A percentile compares a stretch with the other conserved stretches of the same genome.
Conservation (phyloP, 306 rosid genomes). For the Erythrophleum fordii region DNA sequence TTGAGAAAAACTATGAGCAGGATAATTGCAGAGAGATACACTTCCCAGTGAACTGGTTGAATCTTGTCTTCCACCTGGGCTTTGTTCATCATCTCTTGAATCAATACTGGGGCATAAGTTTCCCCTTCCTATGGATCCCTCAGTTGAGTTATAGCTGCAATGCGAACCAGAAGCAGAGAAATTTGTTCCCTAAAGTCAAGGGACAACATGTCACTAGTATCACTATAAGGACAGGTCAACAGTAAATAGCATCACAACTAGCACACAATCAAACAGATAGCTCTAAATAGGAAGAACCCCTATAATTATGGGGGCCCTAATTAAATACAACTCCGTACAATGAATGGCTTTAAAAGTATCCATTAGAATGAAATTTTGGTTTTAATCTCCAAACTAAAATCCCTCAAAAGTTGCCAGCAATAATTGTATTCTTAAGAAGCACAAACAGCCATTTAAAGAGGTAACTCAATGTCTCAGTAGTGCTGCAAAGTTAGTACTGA, state of each 20-base stretch:
- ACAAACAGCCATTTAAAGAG: conserved; percentile 24
- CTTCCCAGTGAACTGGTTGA: conserved; percentile 50
- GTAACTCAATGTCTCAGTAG: conserved; percentile 5
- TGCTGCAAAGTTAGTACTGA: conserved; percentile 7
- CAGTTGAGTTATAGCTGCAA: conserved; percentile 49
- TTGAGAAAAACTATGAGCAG: conserved; percentile 31
- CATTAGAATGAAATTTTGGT: conserved; percentile 17
- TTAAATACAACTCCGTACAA: conserved; percentile 5
- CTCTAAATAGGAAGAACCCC: conserved; percentile 31
- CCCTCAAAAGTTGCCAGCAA: conserved; percentile 12
- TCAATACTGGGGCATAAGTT: conserved; percentile 42
- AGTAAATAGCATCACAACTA: conserved; percentile 33
- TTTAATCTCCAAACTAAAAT: conserved; percentile 14
- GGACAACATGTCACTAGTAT: conserved; percentile 12
- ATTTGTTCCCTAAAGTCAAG: conserved; percentile 49
- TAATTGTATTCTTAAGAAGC: conserved; percentile 1
- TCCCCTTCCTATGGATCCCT: conserved; percentile 46
- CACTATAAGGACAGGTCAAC: conserved; percentile 27
- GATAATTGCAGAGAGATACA: conserved; percentile 39
- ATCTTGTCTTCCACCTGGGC: conserved; percentile 40
- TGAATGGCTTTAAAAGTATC: conserved; percentile 28
- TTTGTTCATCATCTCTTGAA: conserved; percentile 34
- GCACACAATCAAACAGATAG: conserved; percentile 32
- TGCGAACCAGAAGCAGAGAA: conserved; percentile 52
- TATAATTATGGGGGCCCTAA: conserved; percentile 24